These are phyloP conservation scores for Arthrobotrys megalospora DNA, from an alignment of 2,329 filamentous ascomycete species.

Conservation along the genomic window DNA sequence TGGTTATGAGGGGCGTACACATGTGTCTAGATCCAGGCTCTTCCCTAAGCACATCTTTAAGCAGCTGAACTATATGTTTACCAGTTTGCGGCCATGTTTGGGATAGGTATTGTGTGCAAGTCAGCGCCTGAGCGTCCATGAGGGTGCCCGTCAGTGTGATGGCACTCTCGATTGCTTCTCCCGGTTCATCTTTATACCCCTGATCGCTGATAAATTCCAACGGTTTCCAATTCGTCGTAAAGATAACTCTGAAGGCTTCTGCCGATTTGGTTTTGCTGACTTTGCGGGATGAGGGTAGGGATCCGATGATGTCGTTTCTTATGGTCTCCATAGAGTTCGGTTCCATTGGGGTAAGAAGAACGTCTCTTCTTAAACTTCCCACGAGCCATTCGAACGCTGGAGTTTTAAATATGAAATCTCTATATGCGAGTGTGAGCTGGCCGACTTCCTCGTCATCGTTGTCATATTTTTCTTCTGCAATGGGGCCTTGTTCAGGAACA, in stretches of 20 bases:
- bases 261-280: conserved; percentile 46
- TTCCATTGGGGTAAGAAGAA: conserved; percentile 8
- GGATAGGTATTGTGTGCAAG: conserved; percentile 62
- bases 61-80: conserved; percentile 33
- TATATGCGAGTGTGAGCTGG: not conserved
- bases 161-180: conserved; percentile 36
- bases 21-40: not conserved
- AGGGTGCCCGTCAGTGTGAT: conserved; percentile 62
- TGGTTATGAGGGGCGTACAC: not conserved
- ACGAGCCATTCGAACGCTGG: conserved; percentile 58
- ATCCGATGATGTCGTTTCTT: conserved; percentile 8
- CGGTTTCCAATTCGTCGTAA: conserved; percentile 39
- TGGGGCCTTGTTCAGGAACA: too few relatives aligned
- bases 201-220: conserved; percentile 35
- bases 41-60: conserved; percentile 10
- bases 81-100: conserved; percentile 62
- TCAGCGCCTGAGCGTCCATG: conserved; percentile 63
- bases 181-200: conserved; percentile 11
- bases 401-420: conserved; percentile 44
- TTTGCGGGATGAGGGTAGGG: conserved; percentile 33
- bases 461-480: too few relatives aligned
- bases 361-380: conserved; percentile 32
- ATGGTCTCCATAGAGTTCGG: conserved; percentile 43
- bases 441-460: too few relatives aligned
- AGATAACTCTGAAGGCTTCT: conserved; percentile 29